A percentile compares a stretch with the other conserved stretches of the same genome.
Evolutionary conservation across 352 stramenopile species (phyloP).

Genomic region (Phytophthora fragariaefolia): DNA sequence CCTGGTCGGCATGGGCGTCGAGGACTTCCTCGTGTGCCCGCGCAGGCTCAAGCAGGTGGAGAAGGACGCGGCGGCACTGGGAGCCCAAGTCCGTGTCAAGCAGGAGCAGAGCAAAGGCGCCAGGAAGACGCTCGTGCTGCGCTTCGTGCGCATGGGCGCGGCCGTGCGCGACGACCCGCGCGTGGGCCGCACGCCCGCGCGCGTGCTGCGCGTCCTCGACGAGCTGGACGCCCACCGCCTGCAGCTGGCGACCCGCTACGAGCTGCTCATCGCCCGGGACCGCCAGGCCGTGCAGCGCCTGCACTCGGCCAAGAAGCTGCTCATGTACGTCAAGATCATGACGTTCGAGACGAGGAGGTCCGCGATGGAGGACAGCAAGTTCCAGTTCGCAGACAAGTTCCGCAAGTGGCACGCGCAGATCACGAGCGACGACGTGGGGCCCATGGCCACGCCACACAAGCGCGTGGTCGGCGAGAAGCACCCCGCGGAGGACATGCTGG

Average conservation of each 20-base stretch:
- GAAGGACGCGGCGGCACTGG: conserved; percentile 41
- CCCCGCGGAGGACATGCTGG: conserved; percentile 35
- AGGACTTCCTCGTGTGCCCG: conserved; percentile 62
- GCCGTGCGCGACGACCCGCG: conserved; percentile 44
- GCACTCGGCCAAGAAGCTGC: conserved; percentile 65
- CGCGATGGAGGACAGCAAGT: conserved; percentile 51
- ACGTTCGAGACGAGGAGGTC: conserved; percentile 36
- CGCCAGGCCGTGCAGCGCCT: conserved; percentile 52
- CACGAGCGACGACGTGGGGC: conserved; percentile 7
- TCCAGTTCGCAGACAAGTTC: conserved; percentile 63
- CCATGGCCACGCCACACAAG: conserved; percentile 3
- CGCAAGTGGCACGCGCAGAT: conserved; percentile 54
- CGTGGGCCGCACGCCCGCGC: conserved; percentile 46
- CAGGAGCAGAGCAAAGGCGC: conserved; percentile 28
- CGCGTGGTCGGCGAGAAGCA: conserved; percentile 14
- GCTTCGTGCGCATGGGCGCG: conserved; percentile 65
- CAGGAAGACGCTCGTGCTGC: conserved; percentile 47
- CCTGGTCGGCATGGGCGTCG: conserved; percentile 77
- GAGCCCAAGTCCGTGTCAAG: conserved; percentile 20
- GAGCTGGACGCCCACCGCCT: conserved; percentile 39
- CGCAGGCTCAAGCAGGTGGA: conserved; percentile 52
- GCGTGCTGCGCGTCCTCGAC: conserved; percentile 57
- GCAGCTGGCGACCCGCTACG: conserved; percentile 6
- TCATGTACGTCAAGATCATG: conserved; percentile 65
- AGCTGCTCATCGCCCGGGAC: conserved; percentile 45